Percentiles rank a stretch among this genome's conserved stretches.
Conservation (phyloP, 148 eudicot species). For the Rhododendron vialii region DNA sequence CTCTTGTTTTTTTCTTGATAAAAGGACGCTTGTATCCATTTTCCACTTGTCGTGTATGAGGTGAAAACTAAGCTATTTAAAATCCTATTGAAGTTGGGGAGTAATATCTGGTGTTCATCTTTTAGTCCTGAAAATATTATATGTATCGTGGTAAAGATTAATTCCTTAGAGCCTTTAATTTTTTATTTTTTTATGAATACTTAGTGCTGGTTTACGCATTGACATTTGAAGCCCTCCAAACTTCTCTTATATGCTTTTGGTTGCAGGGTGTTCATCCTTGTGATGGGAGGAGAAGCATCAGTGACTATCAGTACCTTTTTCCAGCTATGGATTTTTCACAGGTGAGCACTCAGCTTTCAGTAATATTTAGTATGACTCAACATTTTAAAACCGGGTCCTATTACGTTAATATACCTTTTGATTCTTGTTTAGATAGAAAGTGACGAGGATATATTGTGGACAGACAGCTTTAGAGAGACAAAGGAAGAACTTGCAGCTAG, state of each 20-base stretch:
- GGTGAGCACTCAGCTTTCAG: conserved; percentile 34
- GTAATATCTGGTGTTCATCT: neutral
- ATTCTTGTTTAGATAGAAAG: conserved; percentile 62
- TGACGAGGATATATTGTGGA: conserved; percentile 81
- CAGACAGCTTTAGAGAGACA: conserved; percentile 78
- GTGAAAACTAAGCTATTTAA: neutral
- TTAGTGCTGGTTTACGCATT: neutral
- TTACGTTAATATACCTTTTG: neutral
- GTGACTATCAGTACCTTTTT: conserved; percentile 69
- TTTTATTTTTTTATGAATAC: neutral
- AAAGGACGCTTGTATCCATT: neutral
- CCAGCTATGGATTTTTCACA: conserved; percentile 89
- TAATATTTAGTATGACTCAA: neutral
- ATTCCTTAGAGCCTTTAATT: neutral
- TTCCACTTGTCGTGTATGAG: neutral
- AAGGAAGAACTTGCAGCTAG: conserved; percentile 76
- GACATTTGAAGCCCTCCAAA: neutral
- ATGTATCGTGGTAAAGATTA: neutral
- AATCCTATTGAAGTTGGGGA: neutral
- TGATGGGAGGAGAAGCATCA: conserved; percentile 75
- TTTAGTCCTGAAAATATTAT: neutral
- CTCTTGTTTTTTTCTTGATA: neutral
- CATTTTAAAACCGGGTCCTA: neutral
- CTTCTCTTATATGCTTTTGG: conserved; percentile 19
- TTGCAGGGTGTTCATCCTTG: conserved; percentile 94